These are phyloP conservation scores for Deuterostichococcus epilithicus DNA, from an alignment of 139 green algal genomes.

Conservation along the genomic window DNA sequence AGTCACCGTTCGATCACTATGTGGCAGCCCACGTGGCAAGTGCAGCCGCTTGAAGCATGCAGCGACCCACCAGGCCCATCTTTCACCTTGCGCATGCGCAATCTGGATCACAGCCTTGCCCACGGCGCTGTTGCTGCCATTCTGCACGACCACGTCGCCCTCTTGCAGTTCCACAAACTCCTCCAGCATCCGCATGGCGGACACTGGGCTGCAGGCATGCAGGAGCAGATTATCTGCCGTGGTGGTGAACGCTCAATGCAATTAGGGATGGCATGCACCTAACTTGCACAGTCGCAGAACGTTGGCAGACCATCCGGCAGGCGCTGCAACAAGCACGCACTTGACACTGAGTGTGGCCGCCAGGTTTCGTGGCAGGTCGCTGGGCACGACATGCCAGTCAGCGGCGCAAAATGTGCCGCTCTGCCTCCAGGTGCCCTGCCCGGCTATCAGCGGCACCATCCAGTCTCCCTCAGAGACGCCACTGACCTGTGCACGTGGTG, in stretches of 20 bases:
- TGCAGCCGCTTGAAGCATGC: no score
- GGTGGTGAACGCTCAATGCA: neutral
- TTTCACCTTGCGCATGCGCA: neutral
- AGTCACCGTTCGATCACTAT: neutral
- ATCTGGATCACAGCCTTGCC: conserved; percentile 51
- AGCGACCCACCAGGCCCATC: no score
- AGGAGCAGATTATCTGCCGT: neutral
- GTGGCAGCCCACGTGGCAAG: no score
- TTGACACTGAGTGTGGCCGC: conserved; percentile 74
- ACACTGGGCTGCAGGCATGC: conserved; percentile 66
- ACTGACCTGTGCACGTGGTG: conserved; percentile 47
- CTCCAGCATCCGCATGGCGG: conserved; percentile 76
- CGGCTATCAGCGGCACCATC: conserved; percentile 62
- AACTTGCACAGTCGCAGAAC: neutral
- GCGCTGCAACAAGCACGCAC: conserved; percentile 23
- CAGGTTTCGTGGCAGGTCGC: conserved; percentile 35
- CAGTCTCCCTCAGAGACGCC: conserved; percentile 57
- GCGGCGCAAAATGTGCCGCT: conserved; percentile 27
- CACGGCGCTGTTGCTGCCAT: conserved; percentile 78
- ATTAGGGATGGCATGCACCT: neutral
- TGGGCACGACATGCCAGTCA: conserved; percentile 48
- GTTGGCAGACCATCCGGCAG: neutral
- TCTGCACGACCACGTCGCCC: conserved; percentile 89
- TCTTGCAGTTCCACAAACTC: conserved; percentile 70
- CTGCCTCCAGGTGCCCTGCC: conserved; percentile 73